Evolutionary conservation across 306 rosid genomes (phyloP), one percentile per base, ranked within the genome.

Genomic region (Cyclanthera cordifolia): DNA sequence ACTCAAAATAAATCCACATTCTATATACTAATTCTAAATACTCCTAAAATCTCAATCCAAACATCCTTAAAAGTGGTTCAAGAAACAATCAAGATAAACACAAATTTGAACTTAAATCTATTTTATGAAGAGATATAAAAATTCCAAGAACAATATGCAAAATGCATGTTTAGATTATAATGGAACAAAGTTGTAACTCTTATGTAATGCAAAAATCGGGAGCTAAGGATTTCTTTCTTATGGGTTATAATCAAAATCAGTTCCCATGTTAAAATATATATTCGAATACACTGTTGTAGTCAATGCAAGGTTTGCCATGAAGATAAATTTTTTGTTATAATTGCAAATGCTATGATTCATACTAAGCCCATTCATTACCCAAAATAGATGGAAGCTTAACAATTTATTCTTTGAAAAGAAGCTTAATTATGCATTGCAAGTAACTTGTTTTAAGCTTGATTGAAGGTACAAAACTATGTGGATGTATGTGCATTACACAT

Each of bases 21-120:
- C n/a, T n/a, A n/a, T n/a, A n/a, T n/a, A n/a, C n/a, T n/a, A n/a
- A n/a, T n/a, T n/a, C n/a, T n/a, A n/a, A n/a, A n/a, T n/a, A n/a
- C n/a, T n/a, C n/a, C n/a, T n/a, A n/a, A n/a, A n/a, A n/a, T n/a
- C n/a, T n/a, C n/a, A n/a, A n/a, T n/a, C n/a, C n/a, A n/a, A n/a
- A n/a, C n/a, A n/a, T n/a, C n/a, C n/a, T n/a, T 73, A 63, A 57
- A 8, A 69, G 60, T 47, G 19, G 52, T 63, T 14, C 59, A 24
- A 74, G 64, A 80, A 23, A 71, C 59, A 39, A 59, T 59, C 58
- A 74, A 46, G 60, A 8, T 53, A 19, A 50, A 21, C 23, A 34
- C 8, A 54, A 53, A 17, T 24, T 17, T 53, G 63, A 54, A 17
- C 9, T 1, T 60, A 43, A 43, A 16, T 12, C 53, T 23, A 21